Percentiles rank a stretch among this genome's conserved stretches.
Evolutionary conservation across 1,284 basidiomycete genomes (phyloP).

Genomic region (Ceratobasidium theobromae): DNA sequence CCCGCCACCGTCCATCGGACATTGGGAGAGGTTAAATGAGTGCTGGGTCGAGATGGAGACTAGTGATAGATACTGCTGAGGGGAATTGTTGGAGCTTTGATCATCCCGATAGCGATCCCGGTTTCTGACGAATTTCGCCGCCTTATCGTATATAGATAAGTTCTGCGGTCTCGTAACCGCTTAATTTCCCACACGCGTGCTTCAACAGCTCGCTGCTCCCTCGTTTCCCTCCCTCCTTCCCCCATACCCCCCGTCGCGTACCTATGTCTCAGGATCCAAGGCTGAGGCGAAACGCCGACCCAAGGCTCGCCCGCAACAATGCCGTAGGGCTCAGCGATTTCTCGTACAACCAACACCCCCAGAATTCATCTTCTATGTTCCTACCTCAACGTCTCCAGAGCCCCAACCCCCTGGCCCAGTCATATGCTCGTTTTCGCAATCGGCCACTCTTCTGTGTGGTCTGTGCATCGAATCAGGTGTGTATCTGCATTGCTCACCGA

Average conservation of each 20-base stretch:
- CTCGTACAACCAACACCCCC: background rate
- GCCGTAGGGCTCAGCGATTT: constrained; percentile 11
- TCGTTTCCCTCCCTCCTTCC: background rate
- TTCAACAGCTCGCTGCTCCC: constrained; percentile 23
- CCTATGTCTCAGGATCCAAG: constrained; percentile 27
- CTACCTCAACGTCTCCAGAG: constrained; percentile 23
- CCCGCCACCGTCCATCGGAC: background rate
- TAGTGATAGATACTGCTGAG: constrained; percentile 33
- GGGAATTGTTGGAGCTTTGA: background rate
- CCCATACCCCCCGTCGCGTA: background rate
- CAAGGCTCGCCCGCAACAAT: constrained; percentile 19
- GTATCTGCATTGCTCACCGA: constrained; percentile 38
- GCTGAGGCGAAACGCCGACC: constrained; percentile 15
- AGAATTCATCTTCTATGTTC: background rate
- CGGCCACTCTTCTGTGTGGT: constrained; percentile 94
- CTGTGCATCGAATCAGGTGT: constrained; percentile 94
- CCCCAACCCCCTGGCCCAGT: constrained; percentile 21
- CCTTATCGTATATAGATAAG: constrained; percentile 22
- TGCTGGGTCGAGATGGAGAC: constrained; percentile 72
- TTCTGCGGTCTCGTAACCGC: constrained; percentile 17
- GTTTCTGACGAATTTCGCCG: constrained; percentile 15
- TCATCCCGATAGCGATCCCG: background rate
- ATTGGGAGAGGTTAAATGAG: constrained; percentile 37
- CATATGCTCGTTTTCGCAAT: constrained; percentile 35
- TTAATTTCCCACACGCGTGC: constrained; percentile 22